Evolutionary conservation across 805 yeast species (phyloP).

Genomic region (Ogataea polymorpha): DNA sequence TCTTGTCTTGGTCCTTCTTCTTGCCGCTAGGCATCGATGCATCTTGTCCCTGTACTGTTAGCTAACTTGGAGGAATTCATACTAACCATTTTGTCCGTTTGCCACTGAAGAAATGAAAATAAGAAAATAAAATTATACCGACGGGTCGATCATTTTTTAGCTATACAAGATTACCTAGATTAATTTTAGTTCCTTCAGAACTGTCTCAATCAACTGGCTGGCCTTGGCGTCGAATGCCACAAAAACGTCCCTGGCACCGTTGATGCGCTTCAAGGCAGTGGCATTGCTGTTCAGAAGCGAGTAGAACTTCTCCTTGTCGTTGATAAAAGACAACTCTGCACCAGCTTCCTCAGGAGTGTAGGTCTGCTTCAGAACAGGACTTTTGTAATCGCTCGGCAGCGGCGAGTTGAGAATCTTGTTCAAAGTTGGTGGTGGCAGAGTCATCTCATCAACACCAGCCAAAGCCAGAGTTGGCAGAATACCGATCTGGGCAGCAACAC

Average conservation of each 20-base stretch:
- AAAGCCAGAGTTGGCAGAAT: slow-evolving; percentile 27
- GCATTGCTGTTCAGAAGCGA: slow-evolving; percentile 10
- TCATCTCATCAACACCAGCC: slow-evolving; percentile 37
- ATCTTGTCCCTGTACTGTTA: slow-evolving; percentile 32
- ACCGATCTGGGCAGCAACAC: slow-evolving; percentile 36
- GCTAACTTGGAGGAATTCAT: background rate
- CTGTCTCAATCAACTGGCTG: slow-evolving; percentile 13
- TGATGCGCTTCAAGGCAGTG: slow-evolving; percentile 21
- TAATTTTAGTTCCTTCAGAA: slow-evolving; percentile 13
- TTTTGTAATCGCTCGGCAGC: slow-evolving; percentile 27
- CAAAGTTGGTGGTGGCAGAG: slow-evolving; percentile 31
- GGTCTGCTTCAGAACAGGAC: slow-evolving; percentile 17
- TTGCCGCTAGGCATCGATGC: slow-evolving; percentile 35
- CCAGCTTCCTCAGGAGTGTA: slow-evolving; percentile 25
- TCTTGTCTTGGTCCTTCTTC: slow-evolving; percentile 38
- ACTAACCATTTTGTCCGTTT: slow-evolving; percentile 18
- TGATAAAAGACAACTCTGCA: slow-evolving; percentile 19
- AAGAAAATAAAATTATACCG: slow-evolving; percentile 1
- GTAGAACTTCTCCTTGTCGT: slow-evolving; percentile 21
- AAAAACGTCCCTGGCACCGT: slow-evolving; percentile 20
- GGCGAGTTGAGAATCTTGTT: slow-evolving; percentile 25
- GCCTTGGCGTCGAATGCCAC: slow-evolving; percentile 15
- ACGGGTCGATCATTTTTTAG: slow-evolving; percentile 3
- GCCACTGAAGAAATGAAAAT: slow-evolving; percentile 10
- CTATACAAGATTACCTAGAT: slow-evolving; percentile 1